A percentile compares a stretch with the other conserved stretches of the same genome.
Conservation (phyloP, 169 alveolate genomes). For the Amoebophrya sp. region DNA sequence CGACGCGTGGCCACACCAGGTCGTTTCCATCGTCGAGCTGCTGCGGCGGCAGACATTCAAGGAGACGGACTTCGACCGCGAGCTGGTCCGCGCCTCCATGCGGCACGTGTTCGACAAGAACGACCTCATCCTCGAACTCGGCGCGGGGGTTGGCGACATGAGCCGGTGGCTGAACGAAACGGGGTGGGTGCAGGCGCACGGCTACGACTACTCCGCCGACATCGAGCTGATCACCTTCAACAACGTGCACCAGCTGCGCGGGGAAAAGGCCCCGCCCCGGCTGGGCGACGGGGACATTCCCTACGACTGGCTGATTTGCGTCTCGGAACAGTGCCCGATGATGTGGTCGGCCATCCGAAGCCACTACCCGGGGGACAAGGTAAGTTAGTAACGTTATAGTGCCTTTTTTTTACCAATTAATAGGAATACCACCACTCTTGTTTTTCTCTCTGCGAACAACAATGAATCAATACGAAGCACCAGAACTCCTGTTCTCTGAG, state of each 20-base stretch:
- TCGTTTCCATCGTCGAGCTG: background rate
- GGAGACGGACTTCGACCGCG: background rate
- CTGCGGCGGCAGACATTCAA: background rate
- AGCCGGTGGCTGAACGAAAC: background rate
- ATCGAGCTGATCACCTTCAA: background rate
- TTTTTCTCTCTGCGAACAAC: no score
- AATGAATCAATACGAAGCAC: no score
- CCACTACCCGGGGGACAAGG: no score
- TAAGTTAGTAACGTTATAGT: no score
- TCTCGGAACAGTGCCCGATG: background rate
- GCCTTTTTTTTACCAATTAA: no score
- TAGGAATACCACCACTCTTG: no score
- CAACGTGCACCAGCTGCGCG: background rate
- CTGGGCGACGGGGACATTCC: background rate
- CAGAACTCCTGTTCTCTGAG: no score
- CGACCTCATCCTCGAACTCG: background rate
- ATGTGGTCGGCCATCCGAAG: background rate
- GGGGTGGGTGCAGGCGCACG: background rate
- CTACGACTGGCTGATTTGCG: background rate
- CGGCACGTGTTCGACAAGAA: background rate
- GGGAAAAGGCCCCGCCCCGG: background rate
- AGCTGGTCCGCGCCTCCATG: background rate
- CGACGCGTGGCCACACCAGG: background rate
- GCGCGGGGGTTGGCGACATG: background rate
- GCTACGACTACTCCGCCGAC: background rate